A percentile compares a stretch with the other conserved stretches of the same genome.
phyloP scores from a whole-genome alignment of 2,329 filamentous ascomycete genomes.

The Dactylellina drechsleri region DNA sequence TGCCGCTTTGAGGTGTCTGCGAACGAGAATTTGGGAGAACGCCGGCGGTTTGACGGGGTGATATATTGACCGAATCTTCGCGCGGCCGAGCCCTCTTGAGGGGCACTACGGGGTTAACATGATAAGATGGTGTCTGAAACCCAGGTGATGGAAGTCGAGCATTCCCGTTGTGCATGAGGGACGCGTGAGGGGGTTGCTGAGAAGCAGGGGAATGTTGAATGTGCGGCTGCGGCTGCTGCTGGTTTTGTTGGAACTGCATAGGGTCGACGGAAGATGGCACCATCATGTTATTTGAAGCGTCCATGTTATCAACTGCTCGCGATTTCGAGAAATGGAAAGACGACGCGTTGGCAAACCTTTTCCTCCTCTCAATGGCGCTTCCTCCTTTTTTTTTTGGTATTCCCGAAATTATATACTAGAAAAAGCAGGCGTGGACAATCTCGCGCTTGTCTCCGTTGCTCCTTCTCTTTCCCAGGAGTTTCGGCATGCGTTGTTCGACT shows the following conservation, averaged over 20 bases:
- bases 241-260: conserved; percentile 64
- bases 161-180: conserved; percentile 81
- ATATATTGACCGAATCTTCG: conserved; percentile 85
- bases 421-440: too few species aligned
- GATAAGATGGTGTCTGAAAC: conserved; percentile 81
- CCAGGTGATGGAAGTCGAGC: conserved; percentile 84
- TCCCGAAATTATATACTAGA: neutral
- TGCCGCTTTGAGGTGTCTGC: conserved; percentile 75
- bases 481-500: too few species aligned
- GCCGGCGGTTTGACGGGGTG: conserved; percentile 78
- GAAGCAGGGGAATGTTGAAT: conserved; percentile 45
- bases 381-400: neutral
- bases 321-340: neutral
- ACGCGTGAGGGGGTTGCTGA: conserved; percentile 60
- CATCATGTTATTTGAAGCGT: conserved; percentile 63
- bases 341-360: conserved; percentile 24
- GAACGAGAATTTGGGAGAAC: conserved; percentile 85
- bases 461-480: too few species aligned
- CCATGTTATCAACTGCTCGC: conserved; percentile 17
- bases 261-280: conserved; percentile 69
- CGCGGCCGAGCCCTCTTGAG: conserved; percentile 84
- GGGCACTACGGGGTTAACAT: conserved; percentile 85
- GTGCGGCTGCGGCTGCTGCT: conserved; percentile 28
- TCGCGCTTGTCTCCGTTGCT: too few species aligned
- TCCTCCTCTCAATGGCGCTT: too few species aligned